phyloP scores from a whole-genome alignment of 345 rosid genomes.

The Mangifera indica region DNA sequence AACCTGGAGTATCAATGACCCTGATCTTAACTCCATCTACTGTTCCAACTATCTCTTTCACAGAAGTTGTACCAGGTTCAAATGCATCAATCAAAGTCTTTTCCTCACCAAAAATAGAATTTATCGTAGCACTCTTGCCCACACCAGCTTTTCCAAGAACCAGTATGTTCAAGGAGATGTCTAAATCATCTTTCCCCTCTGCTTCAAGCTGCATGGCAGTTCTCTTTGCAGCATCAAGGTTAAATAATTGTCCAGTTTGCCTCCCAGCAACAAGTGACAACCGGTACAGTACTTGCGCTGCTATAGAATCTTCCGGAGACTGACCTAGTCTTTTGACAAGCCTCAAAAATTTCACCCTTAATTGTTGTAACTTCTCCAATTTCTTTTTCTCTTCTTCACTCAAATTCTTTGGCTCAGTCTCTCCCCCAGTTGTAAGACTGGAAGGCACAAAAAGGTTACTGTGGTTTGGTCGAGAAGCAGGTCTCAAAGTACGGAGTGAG shows the following conservation, averaged over 20 bases:
- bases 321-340: conserved; percentile 77
- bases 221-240: conserved; percentile 77
- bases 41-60: conserved; percentile 63
- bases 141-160: conserved; percentile 93
- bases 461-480: conserved; percentile 59
- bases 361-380: conserved; percentile 68
- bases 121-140: conserved; percentile 92
- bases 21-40: conserved; percentile 69
- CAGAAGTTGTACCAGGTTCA: conserved; percentile 66
- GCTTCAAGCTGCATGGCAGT: conserved; percentile 71
- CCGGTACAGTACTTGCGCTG: conserved; percentile 78
- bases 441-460: conserved; percentile 52
- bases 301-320: conserved; percentile 77
- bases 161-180: conserved; percentile 71
- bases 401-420: conserved; percentile 50
- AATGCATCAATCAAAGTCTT: conserved; percentile 70
- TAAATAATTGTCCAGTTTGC: conserved; percentile 63
- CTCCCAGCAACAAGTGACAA: conserved; percentile 74
- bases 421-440: conserved; percentile 40
- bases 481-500: conserved; percentile 62
- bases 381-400: conserved; percentile 85
- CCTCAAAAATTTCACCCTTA: conserved; percentile 81
- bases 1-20: conserved; percentile 77
- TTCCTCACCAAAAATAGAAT: conserved; percentile 80
- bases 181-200: conserved; percentile 57